These are phyloP conservation scores for Schrenkiella parvula DNA, from an alignment of 345 rosid genomes.

Conservation along the genomic window DNA sequence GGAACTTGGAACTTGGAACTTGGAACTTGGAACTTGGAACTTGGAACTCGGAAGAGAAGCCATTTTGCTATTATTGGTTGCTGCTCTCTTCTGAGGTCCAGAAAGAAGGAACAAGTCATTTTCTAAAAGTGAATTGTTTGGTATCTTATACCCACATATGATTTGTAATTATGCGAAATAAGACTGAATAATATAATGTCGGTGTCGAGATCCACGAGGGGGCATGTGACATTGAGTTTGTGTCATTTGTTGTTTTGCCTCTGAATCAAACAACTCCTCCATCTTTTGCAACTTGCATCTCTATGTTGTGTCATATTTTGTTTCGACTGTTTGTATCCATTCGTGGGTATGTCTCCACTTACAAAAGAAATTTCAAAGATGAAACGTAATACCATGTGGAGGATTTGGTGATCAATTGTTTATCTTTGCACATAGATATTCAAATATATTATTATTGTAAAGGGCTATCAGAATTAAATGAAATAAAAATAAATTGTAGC, in stretches of 20 bases:
- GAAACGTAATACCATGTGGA: slow-evolving; percentile 6
- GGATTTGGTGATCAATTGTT: slow-evolving; percentile 16
- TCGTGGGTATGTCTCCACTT: slow-evolving; percentile 2
- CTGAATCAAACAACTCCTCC: slow-evolving; percentile 7
- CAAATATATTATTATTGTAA: not conserved
- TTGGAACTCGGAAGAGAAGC: slow-evolving; percentile 13
- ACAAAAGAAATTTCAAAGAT: not conserved
- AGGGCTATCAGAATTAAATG: not conserved
- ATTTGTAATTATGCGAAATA: slow-evolving; percentile 1
- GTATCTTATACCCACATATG: not conserved
- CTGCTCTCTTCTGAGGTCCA: slow-evolving; percentile 26
- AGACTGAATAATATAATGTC: not conserved
- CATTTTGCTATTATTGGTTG: slow-evolving; percentile 18
- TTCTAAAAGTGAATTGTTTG: not conserved
- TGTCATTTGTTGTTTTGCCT: not conserved
- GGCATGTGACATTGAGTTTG: slow-evolving; percentile 12
- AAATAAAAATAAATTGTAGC: not conserved
- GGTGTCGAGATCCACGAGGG: slow-evolving; percentile 3
- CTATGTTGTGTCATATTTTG: slow-evolving; percentile 9
- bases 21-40: too few species aligned
- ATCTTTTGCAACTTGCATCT: slow-evolving; percentile 17
- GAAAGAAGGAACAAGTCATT: not conserved
- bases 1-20: slow-evolving; percentile 8
- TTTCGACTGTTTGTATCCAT: slow-evolving; percentile 6
- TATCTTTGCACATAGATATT: not conserved